Conservation (phyloP, 2,329 filamentous ascomycete species). For the Botrytis pseudocinerea region DNA sequence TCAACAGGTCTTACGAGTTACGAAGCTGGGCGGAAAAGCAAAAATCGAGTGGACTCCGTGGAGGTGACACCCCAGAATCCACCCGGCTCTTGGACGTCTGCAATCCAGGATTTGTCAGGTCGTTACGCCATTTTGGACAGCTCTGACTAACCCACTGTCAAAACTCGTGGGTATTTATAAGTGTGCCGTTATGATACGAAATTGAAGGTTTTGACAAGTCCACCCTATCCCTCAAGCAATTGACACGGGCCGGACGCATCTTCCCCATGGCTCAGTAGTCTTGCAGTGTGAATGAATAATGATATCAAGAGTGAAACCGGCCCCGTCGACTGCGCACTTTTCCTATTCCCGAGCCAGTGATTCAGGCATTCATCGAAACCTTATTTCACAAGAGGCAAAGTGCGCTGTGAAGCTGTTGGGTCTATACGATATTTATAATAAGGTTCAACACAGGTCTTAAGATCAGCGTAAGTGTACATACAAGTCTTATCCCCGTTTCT, state of each 20-base stretch:
- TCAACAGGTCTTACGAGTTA: slow-evolving; percentile 3
- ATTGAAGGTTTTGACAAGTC: background rate
- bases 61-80: background rate
- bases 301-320: background rate
- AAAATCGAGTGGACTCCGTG: background rate
- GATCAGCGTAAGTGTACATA: background rate
- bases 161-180: background rate
- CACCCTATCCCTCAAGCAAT: background rate
- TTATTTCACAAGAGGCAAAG: background rate
- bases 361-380: background rate
- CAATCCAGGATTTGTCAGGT: background rate
- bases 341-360: background rate
- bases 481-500: background rate
- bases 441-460: background rate
- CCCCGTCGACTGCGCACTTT: background rate
- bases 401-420: background rate
- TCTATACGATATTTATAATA: background rate
- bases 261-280: background rate
- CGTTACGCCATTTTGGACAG: background rate
- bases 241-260: background rate
- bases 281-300: background rate
- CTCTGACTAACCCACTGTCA: background rate
- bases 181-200: background rate
- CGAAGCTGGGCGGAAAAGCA: background rate
- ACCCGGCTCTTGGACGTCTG: background rate